Base-by-base conservation (phyloP, 371 early-diverging fungal genomes). In the Neoconidiobolus thromboides region DNA sequence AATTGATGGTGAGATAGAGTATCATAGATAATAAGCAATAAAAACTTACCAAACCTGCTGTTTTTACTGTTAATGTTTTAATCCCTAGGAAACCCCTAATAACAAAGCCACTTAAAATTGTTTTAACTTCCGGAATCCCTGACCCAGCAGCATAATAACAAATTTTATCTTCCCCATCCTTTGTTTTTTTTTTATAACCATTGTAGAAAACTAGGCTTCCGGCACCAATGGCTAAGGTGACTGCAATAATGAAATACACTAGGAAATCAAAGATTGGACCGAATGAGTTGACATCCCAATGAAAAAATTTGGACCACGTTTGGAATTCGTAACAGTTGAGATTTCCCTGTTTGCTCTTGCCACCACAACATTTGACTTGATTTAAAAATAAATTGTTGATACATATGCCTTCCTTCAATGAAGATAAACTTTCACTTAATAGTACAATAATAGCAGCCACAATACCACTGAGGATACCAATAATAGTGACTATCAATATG, bases 361-460 rank as follows among this genome's bases (percentile, higher is more conserved):
- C 81, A 91, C 91, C 93, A 66, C 96, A 96, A 69, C 96, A 96
- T 70, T 94, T 95, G 68, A 89, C 86, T 65, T 86, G 83, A 67
- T 87, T 92, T 48, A 91, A 69, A 82, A 91, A 94, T 82, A 91
- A 93, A 1, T 79, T 86, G 10, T 69, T 79, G 2, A 73, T 70
- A 66, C 97, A 96, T 66, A 83, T 87, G 0, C 97, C 97, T 2
- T 79, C 55, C 64, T 92, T 89, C 47, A 87, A 71, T 66, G 88
- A 89, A 50, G 85, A 83, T 3, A 96, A 72, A 81, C 85, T 87
- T 57, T 85, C 82, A 38, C 88, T 84, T 10, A 76, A 75, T 43
- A 95, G 85, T 55, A 90, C 86, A 60, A 95, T 86, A 14, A 86
- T 64, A 15, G 91, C 89, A 1, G 96, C 92, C 64, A 81, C 80